Percentiles rank a stretch among this genome's conserved stretches.
phyloP scores from a whole-genome alignment of 257 asterid genomes.

The Solanum arcanum region DNA sequence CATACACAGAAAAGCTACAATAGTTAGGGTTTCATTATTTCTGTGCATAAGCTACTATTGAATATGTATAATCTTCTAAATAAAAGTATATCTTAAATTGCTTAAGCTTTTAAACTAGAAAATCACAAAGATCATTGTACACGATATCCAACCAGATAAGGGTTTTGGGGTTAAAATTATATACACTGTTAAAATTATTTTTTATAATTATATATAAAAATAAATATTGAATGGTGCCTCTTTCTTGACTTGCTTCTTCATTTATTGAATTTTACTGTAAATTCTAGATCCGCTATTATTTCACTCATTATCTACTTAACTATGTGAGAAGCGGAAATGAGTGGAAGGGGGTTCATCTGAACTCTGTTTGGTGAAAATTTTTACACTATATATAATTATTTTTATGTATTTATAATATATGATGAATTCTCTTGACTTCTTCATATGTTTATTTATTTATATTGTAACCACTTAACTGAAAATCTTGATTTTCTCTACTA shows the following conservation, averaged over 20 bases:
- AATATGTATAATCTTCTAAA: neutral
- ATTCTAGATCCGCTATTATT: neutral
- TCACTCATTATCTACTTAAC: neutral
- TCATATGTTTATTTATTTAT: neutral
- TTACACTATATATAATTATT: neutral
- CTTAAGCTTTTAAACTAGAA: neutral
- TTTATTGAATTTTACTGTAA: neutral
- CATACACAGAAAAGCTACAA: neutral
- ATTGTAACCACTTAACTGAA: neutral
- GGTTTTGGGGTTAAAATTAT: neutral
- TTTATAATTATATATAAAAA: neutral
- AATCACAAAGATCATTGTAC: neutral
- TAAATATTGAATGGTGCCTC: neutral
- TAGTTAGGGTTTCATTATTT: slow-evolving; percentile 25
- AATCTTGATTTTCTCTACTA: neutral
- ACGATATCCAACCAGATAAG: neutral
- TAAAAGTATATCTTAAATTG: neutral
- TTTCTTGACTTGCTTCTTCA: neutral
- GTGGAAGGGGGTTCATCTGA: neutral
- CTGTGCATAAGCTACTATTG: neutral
- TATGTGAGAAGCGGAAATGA: neutral
- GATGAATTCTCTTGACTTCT: neutral
- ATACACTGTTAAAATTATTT: neutral
- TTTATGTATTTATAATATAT: neutral
- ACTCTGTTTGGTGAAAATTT: neutral